Base-by-base conservation (phyloP, 1,139 yeast genomes). In the Pichia sp. region DNA sequence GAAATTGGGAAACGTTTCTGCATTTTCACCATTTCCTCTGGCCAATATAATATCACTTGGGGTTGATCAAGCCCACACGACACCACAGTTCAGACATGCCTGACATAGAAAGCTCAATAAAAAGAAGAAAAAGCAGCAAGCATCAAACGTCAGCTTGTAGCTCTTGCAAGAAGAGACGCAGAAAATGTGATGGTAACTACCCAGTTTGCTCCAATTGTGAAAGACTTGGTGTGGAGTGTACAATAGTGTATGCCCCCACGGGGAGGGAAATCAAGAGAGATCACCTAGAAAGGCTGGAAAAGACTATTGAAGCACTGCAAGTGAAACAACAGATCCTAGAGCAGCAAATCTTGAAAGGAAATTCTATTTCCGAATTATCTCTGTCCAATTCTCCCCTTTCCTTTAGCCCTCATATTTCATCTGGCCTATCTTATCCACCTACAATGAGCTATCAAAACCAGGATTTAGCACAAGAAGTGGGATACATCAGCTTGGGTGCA, bases 111-210 rank as follows among this genome's bases (percentile, higher is more conserved):
- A n/a, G n/a, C n/a, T n/a, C n/a, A n/a, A n/a, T n/a, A n/a, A 33
- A 12, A 21, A 33, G 39, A 21, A 37, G 29, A 15, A 34, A 38
- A 2, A 29, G 38, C 18, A 47, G 53, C 3, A 52, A 50, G 22
- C 56, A 56, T 36, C 57, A 51, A 22, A 49, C 46, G 40, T 51
- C 56, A 1, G 60, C 60, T 2, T 56, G 61, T 35, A 46, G 52
- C 23, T 39, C 46, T 3, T 56, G 61, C 32, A 54, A 54, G 36
- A 41, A 41, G 33, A 69, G 66, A 46, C 69, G 72, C 48, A 62
- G 69, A 46, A 67, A 66, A 47, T 72, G 78, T 51, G 77, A 72
- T 49, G 74, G 70, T 33, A 60, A 58, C 25, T 69, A 68, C 46
- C 75, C 77, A 4, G 55, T 59, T 29, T 72, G 78, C 44, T 51